Conservation (phyloP, 2,329 filamentous ascomycete species). For the Rosellinia necatrix region DNA sequence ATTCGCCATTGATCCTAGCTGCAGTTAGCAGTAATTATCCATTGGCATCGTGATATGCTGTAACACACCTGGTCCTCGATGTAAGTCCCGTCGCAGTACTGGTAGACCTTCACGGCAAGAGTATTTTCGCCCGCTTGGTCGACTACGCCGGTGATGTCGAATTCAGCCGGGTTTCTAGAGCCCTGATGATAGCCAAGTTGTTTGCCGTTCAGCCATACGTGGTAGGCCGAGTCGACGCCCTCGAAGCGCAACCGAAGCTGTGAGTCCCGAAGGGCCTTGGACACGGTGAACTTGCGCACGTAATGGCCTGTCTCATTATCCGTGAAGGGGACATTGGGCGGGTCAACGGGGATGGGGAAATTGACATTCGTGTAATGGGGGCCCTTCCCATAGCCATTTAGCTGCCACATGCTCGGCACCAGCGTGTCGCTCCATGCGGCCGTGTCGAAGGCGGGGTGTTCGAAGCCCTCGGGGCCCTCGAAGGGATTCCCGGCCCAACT, state of each 20-base stretch:
- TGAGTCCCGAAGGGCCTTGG: slow-evolving; percentile 42
- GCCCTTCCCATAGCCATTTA: slow-evolving; percentile 65
- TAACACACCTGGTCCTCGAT: slow-evolving; percentile 57
- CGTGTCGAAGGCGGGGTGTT: slow-evolving; percentile 35
- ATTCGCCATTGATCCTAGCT: slow-evolving; percentile 63
- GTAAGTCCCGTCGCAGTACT: slow-evolving; percentile 65
- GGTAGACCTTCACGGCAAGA: slow-evolving; percentile 62
- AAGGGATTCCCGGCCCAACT: slow-evolving; percentile 46
- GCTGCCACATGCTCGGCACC: slow-evolving; percentile 74
- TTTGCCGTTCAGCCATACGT: slow-evolving; percentile 64
- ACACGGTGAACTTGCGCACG: slow-evolving; percentile 53
- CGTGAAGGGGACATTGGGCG: slow-evolving; percentile 59
- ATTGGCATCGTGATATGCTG: background rate
- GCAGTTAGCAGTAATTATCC: background rate
- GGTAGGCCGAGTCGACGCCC: slow-evolving; percentile 66
- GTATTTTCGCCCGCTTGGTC: slow-evolving; percentile 48
- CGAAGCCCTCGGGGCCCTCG: slow-evolving; percentile 43
- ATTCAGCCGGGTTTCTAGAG: slow-evolving; percentile 64
- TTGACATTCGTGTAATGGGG: slow-evolving; percentile 71
- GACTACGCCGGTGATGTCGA: slow-evolving; percentile 60
- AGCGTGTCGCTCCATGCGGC: slow-evolving; percentile 55
- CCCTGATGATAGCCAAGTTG: slow-evolving; percentile 66
- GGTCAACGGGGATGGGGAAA: slow-evolving; percentile 68
- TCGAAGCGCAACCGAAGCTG: slow-evolving; percentile 64
- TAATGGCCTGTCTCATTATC: slow-evolving; percentile 62